A percentile compares a stretch with the other conserved stretches of the same genome.
phyloP scores from a whole-genome alignment of 1,284 basidiomycete genomes.

The Ganoderma lingzhi region DNA sequence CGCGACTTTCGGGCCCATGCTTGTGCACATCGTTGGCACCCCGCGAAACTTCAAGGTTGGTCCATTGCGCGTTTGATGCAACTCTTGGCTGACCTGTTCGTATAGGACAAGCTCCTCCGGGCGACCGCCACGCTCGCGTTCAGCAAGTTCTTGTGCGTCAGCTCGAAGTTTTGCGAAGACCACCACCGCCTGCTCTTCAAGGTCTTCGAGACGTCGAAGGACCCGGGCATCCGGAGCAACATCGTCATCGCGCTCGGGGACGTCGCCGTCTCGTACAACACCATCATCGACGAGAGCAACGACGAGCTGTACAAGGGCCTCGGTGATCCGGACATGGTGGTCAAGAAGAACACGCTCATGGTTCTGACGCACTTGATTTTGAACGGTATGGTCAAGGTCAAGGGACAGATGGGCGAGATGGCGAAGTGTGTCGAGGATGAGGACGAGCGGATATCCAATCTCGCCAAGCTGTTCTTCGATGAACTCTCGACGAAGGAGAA shows the following conservation, averaged over 20 bases:
- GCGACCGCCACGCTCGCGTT: constrained; percentile 90
- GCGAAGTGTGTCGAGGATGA: constrained; percentile 97
- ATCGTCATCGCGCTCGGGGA: constrained; percentile 98
- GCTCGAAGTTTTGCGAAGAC: constrained; percentile 92
- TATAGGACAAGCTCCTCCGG: constrained; percentile 86
- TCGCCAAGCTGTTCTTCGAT: constrained; percentile 97
- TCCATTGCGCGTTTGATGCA: neutral
- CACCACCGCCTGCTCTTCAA: constrained; percentile 92
- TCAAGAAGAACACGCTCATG: constrained; percentile 99
- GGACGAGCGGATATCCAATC: constrained; percentile 89
- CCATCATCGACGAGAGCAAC: constrained; percentile 96
- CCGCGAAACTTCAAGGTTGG: constrained; percentile 87
- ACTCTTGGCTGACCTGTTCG: neutral
- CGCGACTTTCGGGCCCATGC: constrained; percentile 88
- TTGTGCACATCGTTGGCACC: constrained; percentile 89
- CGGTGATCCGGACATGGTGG: constrained; percentile 85
- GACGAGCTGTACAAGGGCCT: constrained; percentile 95
- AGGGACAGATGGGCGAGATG: constrained; percentile 99
- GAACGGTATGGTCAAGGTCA: constrained; percentile 99
- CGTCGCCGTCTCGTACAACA: constrained; percentile 96
- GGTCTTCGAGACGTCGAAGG: constrained; percentile 90
- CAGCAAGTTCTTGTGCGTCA: constrained; percentile 97
- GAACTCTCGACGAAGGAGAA: constrained; percentile 99
- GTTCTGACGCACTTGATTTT: constrained; percentile 97
- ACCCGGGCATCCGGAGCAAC: constrained; percentile 92